Base-by-base conservation (phyloP, 2,329 filamentous ascomycete species). In the Ascosphaera acerosa region DNA sequence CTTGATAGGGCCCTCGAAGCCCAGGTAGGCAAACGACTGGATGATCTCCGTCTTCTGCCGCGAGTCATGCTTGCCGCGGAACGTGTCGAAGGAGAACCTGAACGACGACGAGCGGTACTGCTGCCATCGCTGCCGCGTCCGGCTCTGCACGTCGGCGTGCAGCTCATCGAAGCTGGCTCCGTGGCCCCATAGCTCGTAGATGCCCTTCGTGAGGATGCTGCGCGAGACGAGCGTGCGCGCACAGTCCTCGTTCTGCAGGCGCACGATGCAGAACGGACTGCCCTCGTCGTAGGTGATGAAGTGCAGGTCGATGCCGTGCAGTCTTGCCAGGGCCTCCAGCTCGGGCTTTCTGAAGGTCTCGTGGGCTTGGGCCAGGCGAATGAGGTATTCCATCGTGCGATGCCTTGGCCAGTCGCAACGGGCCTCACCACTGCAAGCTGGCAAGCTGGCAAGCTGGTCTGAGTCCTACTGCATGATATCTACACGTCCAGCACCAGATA, bases 301-400 rank as follows among this genome's bases (percentile, higher is more conserved):
- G 40, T 76, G 62, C 32, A 92, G 47, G 15, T 72, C 52, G 20
- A 87, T 57, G 6, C 61, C 61, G 34, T 70, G 64, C 4, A 84
- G 48, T 6, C 67, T 56, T 3, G 80, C 81, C 14, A 97, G 58
- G 15, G 87, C 71, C 44, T 84, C 58, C 10, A 91, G 64, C 51
- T 97, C 87, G 3, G 82, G 68, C 34, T 70, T 60, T 23, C 84
- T 74, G 48, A 97, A 97, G n/a, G 68, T 74, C 56, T 92, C 80
- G 50, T 94, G 82, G 35, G 66, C 61, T 52, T 94, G 87, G 28
- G 73, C 75, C 48, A 94, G 81, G 42, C 84, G 76, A 39, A 97
- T 70, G 36, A 97, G 63, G 46, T 77, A 94, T 37, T 89, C 68
- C 68, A 64, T 65, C 30, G 12, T 34, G 31, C n/a, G n/a, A n/a